Conservation (phyloP, 345 rosid genomes). For the Populus euphratica region DNA sequence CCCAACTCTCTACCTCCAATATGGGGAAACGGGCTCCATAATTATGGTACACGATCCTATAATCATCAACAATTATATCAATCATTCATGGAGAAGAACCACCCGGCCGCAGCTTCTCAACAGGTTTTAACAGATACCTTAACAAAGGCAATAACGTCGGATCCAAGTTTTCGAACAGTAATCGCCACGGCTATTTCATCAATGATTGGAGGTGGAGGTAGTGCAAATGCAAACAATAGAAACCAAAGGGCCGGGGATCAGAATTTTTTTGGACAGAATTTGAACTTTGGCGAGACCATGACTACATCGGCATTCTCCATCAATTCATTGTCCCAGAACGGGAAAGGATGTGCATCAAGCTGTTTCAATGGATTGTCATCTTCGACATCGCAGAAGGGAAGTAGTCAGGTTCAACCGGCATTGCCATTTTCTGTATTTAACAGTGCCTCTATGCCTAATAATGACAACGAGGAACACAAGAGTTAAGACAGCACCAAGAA, state of each 20-base stretch:
- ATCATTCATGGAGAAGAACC: constrained; percentile 20
- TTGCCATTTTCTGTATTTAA: constrained; percentile 49
- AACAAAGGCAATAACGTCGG: constrained; percentile 59
- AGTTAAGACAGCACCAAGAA: constrained; percentile 19
- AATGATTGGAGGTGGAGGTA: constrained; percentile 44
- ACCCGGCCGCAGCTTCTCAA: constrained; percentile 24
- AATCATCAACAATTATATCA: constrained; percentile 26
- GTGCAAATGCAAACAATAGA: constrained; percentile 8
- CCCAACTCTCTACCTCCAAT: constrained; percentile 38
- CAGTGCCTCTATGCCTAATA: constrained; percentile 34
- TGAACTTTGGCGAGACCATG: constrained; percentile 9
- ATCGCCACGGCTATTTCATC: constrained; percentile 53
- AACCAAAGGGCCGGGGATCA: background rate
- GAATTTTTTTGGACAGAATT: constrained; percentile 18
- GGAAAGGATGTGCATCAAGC: constrained; percentile 46
- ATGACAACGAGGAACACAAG: constrained; percentile 35
- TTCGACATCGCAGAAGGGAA: constrained; percentile 29
- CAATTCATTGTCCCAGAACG: constrained; percentile 26
- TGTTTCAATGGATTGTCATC: constrained; percentile 47
- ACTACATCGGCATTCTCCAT: constrained; percentile 12
- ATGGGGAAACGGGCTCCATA: constrained; percentile 48
- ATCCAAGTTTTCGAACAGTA: constrained; percentile 60
- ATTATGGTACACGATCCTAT: constrained; percentile 24
- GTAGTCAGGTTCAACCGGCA: constrained; percentile 28
- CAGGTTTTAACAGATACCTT: constrained; percentile 61